Conservation (phyloP, 177 flowering plant genomes). For the Vitis hybrid region DNA sequence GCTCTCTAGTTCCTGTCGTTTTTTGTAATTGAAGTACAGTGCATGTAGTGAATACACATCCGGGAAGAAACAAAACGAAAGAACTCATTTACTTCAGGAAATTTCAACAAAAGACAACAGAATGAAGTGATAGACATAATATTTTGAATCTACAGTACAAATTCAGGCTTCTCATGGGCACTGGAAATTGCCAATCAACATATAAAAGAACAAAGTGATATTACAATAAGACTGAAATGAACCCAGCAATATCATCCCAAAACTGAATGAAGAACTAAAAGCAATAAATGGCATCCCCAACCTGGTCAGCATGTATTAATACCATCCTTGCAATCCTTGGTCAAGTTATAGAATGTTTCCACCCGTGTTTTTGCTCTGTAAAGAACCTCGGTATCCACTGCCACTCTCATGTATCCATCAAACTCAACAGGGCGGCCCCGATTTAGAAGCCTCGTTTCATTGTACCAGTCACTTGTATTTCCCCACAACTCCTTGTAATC, state of each 20-base stretch:
- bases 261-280: slow-evolving; percentile 15
- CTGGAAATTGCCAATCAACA: slow-evolving; percentile 11
- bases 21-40: neutral
- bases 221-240: slow-evolving; percentile 3
- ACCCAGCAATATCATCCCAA: slow-evolving; percentile 9
- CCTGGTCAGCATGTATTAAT: slow-evolving; percentile 77
- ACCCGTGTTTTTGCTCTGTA: slow-evolving; percentile 80
- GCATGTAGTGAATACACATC: neutral
- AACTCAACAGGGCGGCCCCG: slow-evolving; percentile 74
- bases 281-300: slow-evolving; percentile 8
- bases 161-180: slow-evolving; percentile 11
- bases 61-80: neutral
- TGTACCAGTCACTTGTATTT: slow-evolving; percentile 87
- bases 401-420: slow-evolving; percentile 97
- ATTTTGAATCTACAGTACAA: slow-evolving; percentile 11
- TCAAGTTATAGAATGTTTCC: slow-evolving; percentile 88
- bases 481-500: slow-evolving; percentile 88
- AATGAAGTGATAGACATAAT: neutral
- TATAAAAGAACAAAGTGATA: slow-evolving; percentile 17
- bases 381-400: slow-evolving; percentile 90
- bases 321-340: slow-evolving; percentile 96
- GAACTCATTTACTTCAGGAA: neutral
- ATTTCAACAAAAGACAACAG: neutral
- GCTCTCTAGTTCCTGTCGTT: neutral
- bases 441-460: slow-evolving; percentile 69